These are phyloP conservation scores for Scedosporium aurantiacum DNA, from an alignment of 2,329 filamentous ascomycete genomes.

Conservation along the genomic window DNA sequence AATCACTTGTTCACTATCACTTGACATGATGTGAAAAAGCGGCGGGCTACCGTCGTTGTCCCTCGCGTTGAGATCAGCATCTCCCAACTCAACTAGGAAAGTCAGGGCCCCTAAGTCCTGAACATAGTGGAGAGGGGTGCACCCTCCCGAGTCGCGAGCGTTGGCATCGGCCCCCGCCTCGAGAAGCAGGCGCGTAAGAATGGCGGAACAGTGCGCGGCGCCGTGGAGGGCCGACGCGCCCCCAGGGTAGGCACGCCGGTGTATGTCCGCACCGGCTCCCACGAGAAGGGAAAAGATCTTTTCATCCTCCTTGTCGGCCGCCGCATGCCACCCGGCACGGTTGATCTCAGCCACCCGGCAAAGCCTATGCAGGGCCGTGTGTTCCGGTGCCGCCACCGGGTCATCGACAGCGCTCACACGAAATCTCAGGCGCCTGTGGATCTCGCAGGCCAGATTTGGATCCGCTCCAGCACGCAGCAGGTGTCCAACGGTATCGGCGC, in stretches of 20 bases:
- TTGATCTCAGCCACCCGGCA: neutral
- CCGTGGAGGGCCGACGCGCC: conserved; percentile 13
- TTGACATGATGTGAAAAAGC: conserved; percentile 9
- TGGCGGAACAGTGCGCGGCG: neutral
- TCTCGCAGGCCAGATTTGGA: conserved; percentile 12
- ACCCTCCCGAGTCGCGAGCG: conserved; percentile 8
- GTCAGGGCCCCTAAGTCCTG: conserved; percentile 7
- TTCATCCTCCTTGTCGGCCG: neutral
- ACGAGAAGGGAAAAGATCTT: conserved; percentile 12
- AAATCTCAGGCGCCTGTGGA: neutral
- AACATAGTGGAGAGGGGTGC: conserved; percentile 12
- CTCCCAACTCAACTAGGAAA: conserved; percentile 14
- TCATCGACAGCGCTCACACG: neutral
- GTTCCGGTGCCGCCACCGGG: neutral
- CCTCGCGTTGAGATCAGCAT: conserved; percentile 15
- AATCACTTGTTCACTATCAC: neutral
- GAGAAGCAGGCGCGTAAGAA: conserved; percentile 11
- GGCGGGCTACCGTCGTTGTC: conserved; percentile 13
- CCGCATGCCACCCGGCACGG: neutral
- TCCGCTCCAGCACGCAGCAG: conserved; percentile 21
- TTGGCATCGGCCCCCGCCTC: conserved; percentile 16
- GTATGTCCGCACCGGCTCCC: conserved; percentile 14
- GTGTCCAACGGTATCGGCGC: conserved; percentile 12
- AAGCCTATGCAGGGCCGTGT: neutral
- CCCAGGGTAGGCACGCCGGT: conserved; percentile 10